Evolutionary conservation across 1,284 basidiomycete genomes (phyloP), one percentile per base, ranked within the genome.

Genomic region (Heliocybe sulcata): DNA sequence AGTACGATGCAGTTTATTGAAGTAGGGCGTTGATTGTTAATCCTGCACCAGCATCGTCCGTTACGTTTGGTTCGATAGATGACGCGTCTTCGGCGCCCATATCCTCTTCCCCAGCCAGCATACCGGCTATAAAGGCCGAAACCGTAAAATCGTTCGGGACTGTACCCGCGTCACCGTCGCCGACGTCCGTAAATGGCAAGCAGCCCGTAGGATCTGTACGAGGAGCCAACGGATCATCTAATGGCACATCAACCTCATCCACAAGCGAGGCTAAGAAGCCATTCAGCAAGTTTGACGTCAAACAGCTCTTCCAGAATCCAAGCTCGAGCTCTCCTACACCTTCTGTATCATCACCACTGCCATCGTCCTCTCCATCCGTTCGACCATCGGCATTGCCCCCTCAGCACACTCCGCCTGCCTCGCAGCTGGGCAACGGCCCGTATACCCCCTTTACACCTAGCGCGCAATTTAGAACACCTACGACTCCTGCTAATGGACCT

Each of bases 21-120:
- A 20, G 38, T 52, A 20, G 22, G 12, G 33, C 9, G 25, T 51
- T 54, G 25, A 47, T 56, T 55, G 51, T 49, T 22, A 33, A 19
- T 20, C 55, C 53, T 53, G 55, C 45, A 25, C 31, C 57, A 88
- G 84, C 78, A 62, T 80, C 82, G 56, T 70, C 79, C 57, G 83
- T 87, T 61, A 90, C 80, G 59, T 94, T 94, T 73, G 92, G 92
- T 63, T 92, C 92, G 47, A 90, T 94, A 77, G 82, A 87, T 69
- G 82, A 89, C 69, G 75, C 73, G 22, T 42, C 38, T 59, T 73
- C 80, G 57, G 80, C 83, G 54, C 77, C 84, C 58, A 82, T 86
- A 61, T 85, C 86, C 35, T 82, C 85, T 52, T 85, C 85, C 31
- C 83, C 88, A 42, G 82, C 83, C 53, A 68, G 80, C 53, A 76